Conservation (phyloP, 805 yeast species). For the Ogataea populi-albae region DNA sequence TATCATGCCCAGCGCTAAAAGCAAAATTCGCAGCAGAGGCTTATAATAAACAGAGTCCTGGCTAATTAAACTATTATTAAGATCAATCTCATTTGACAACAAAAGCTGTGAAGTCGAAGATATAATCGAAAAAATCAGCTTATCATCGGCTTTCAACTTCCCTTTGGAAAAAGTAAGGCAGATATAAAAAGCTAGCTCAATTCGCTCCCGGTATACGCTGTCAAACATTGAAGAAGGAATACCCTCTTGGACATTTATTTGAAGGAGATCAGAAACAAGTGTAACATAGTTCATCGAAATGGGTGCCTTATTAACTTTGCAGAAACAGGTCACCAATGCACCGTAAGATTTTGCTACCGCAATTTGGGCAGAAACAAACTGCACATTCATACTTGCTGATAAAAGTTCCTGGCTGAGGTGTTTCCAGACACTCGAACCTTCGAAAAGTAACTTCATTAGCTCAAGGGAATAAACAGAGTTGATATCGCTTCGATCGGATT, state of each 20-base stretch:
- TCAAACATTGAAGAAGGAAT: constrained; percentile 44
- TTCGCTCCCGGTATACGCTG: constrained; percentile 56
- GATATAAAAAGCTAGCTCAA: constrained; percentile 62
- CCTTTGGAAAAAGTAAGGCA: constrained; percentile 38
- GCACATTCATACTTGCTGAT: constrained; percentile 59
- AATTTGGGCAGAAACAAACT: constrained; percentile 63
- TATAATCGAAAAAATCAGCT: constrained; percentile 40
- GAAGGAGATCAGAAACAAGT: constrained; percentile 49
- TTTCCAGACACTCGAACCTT: constrained; percentile 43
- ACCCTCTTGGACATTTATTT: constrained; percentile 50
- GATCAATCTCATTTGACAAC: constrained; percentile 48
- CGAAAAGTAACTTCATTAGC: constrained; percentile 60
- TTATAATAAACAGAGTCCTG: constrained; percentile 44
- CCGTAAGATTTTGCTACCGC: constrained; percentile 74
- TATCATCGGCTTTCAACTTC: constrained; percentile 30
- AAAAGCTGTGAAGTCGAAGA: constrained; percentile 44
- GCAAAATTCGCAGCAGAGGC: constrained; percentile 58
- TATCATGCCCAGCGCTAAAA: constrained; percentile 45
- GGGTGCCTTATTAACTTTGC: constrained; percentile 39
- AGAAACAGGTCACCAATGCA: constrained; percentile 66
- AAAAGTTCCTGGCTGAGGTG: constrained; percentile 50
- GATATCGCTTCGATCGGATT: constrained; percentile 48
- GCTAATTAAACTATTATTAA: constrained; percentile 40
- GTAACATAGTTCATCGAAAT: constrained; percentile 27
- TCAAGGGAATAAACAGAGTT: constrained; percentile 56